A percentile compares a stretch with the other conserved stretches of the same genome.
Evolutionary conservation across 2,329 filamentous ascomycete species (phyloP).

Genomic region (Penicillium sp.): DNA sequence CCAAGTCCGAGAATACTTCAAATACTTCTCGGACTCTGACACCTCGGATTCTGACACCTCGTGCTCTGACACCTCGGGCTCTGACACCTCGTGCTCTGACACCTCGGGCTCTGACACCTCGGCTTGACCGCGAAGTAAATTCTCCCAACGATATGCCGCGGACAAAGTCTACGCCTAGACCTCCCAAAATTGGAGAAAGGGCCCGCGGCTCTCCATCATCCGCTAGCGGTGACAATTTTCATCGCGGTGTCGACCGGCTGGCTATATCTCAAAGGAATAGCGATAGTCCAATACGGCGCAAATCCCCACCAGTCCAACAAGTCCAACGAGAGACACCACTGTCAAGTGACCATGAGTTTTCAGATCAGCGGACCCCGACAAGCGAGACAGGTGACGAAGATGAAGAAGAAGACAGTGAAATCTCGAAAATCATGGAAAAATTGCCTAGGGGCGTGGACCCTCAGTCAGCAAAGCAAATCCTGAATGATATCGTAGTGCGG

Average conservation of each 20-base stretch:
- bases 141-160: constrained; percentile 16
- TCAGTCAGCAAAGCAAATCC: constrained; percentile 79
- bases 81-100: no score
- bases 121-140: constrained; percentile 12
- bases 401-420: constrained; percentile 55
- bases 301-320: constrained; percentile 37
- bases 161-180: constrained; percentile 22
- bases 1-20: constrained; percentile 29
- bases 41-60: no score
- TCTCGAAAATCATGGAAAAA: constrained; percentile 67
- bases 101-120: constrained; percentile 16
- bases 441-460: constrained; percentile 80
- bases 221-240: constrained; percentile 36
- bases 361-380: constrained; percentile 50
- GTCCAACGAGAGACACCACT: constrained; percentile 45
- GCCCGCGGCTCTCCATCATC: constrained; percentile 27
- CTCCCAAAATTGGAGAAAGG: constrained; percentile 2
- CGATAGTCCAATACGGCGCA: constrained; percentile 20
- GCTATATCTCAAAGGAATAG: constrained; percentile 21
- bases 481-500: constrained; percentile 92
- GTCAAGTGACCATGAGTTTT: constrained; percentile 41
- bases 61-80: no score
- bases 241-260: constrained; percentile 25
- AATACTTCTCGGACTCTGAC: constrained; percentile 14
- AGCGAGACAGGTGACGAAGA: constrained; percentile 47